phyloP scores from a whole-genome alignment of 73 alveolate genomes.

The Blepharisma japonicum region DNA sequence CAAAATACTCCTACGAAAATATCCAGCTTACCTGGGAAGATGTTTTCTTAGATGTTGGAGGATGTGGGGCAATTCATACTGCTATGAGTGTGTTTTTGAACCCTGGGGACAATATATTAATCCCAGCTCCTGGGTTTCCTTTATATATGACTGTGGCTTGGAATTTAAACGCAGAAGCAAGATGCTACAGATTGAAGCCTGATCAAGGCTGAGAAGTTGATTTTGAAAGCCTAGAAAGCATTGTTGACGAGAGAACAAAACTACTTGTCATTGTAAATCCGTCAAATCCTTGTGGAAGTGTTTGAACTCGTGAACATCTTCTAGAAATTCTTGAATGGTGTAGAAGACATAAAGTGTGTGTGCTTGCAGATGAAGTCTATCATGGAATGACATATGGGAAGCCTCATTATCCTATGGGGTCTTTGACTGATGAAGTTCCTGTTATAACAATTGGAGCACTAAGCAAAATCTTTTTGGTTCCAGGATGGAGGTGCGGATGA shows the following conservation, averaged over 20 bases:
- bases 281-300: constrained; percentile 83
- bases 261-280: constrained; percentile 70
- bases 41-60: constrained; percentile 67
- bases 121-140: constrained; percentile 84
- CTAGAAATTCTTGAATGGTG: constrained; percentile 60
- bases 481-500: constrained; percentile 89
- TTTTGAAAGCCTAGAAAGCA: constrained; percentile 40
- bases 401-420: constrained; percentile 29
- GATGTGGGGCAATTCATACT: constrained; percentile 65
- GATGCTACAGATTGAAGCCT: constrained; percentile 62
- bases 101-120: constrained; percentile 72
- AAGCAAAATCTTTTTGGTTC: constrained; percentile 69
- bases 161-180: constrained; percentile 46
- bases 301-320: constrained; percentile 60
- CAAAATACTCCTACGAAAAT: constrained; percentile 18
- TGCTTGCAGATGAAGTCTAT: constrained; percentile 80
- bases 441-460: constrained; percentile 53
- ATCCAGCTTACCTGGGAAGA: constrained; percentile 52
- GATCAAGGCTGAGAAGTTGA: constrained; percentile 72
- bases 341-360: constrained; percentile 47
- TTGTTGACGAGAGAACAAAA: constrained; percentile 60
- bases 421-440: constrained; percentile 47
- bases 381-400: constrained; percentile 53
- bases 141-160: constrained; percentile 43
- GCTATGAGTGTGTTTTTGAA: constrained; percentile 60